Conservation (phyloP, 371 early-diverging fungal species). For the Thermomucor indicae-seudaticae region DNA sequence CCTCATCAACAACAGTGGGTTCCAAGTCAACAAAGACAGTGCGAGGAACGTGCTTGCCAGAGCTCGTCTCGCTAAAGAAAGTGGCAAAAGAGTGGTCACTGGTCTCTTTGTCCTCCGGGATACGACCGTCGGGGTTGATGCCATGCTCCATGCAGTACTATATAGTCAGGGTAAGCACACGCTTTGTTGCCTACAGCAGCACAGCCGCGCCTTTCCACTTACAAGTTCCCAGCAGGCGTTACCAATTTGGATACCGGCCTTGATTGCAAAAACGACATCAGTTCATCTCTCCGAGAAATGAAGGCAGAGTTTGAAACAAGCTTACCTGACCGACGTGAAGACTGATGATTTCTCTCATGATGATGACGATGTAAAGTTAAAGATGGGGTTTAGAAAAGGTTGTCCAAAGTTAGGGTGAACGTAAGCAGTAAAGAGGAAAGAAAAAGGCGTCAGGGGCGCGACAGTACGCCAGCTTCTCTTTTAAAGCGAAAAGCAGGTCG, state of each 20-base stretch:
- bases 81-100: conserved; percentile 43
- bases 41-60: conserved; percentile 97
- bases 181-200: neutral
- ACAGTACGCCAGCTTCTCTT: no score
- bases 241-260: conserved; percentile 99
- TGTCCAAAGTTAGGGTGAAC: conserved; percentile 16
- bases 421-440: neutral
- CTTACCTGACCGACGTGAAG: conserved; percentile 91
- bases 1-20: conserved; percentile 97
- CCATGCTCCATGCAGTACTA: conserved; percentile 92
- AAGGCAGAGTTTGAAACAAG: neutral
- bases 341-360: conserved; percentile 97
- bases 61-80: conserved; percentile 94
- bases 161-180: conserved; percentile 16
- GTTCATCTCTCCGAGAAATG: neutral
- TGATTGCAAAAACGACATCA: conserved; percentile 16
- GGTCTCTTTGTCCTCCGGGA: conserved; percentile 46
- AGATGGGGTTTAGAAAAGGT: conserved; percentile 8
- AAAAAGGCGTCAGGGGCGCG: neutral
- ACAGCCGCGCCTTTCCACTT: neutral
- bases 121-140: conserved; percentile 84
- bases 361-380: neutral
- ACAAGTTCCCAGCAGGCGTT: conserved; percentile 98
- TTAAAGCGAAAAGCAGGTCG: no score
- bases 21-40: conserved; percentile 98